Evolutionary conservation across 345 rosid species (phyloP).

Genomic region (Gossypium ekmanianum): DNA sequence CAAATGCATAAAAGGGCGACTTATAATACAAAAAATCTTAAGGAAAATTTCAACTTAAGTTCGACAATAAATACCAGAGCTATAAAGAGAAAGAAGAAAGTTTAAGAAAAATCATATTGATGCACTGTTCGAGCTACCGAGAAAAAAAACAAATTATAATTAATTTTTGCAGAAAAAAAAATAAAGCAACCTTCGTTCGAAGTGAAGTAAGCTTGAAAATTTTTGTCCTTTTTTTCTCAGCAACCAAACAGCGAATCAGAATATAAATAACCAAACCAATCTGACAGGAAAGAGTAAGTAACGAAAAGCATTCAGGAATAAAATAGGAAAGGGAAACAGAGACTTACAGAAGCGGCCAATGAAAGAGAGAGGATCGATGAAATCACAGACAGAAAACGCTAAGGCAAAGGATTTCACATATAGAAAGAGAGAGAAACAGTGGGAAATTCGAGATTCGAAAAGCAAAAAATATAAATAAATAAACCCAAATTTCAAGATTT

Average conservation of each 20-base stretch:
- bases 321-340: neutral
- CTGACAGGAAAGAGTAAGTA: neutral
- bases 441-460: conserved; percentile 5
- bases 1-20: neutral
- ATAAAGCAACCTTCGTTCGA: neutral
- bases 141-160: neutral
- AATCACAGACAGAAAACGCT: conserved; percentile 7
- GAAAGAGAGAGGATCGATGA: conserved; percentile 8
- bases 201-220: conserved; percentile 4
- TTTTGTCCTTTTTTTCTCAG: neutral
- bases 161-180: neutral
- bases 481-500: neutral
- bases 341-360: conserved; percentile 16
- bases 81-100: neutral
- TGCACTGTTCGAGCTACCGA: neutral
- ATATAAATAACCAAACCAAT: neutral
- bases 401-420: neutral
- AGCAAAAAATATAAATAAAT: neutral
- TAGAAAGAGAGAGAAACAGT: conserved; percentile 7
- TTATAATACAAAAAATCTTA: neutral
- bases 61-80: neutral
- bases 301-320: neutral
- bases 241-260: conserved; percentile 14
- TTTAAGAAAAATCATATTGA: neutral
- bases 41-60: neutral